Percentiles rank a stretch among this genome's conserved stretches.
phyloP scores from a whole-genome alignment of 768 basidiomycete species.

The button mushroom (Agaricus bisporus) region DNA sequence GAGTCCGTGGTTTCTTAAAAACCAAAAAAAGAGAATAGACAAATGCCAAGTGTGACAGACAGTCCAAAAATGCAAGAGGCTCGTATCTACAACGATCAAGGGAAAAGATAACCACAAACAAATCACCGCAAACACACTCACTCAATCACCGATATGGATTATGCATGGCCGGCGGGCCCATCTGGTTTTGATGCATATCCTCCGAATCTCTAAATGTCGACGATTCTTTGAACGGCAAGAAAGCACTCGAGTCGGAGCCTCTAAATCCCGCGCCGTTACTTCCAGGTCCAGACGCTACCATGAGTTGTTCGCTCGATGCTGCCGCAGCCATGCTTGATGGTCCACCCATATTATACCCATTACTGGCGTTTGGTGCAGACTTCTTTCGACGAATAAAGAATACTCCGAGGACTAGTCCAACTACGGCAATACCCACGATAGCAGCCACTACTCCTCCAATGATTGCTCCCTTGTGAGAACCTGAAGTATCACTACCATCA shows the following conservation, averaged over 20 bases:
- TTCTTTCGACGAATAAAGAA: constrained; percentile 11
- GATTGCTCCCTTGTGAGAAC: neutral
- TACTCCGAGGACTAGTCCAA: constrained; percentile 11
- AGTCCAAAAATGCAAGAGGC: too few relatives aligned
- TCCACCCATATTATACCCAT: constrained; percentile 14
- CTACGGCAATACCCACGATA: constrained; percentile 11
- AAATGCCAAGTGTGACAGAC: too few relatives aligned
- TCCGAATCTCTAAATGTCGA: constrained; percentile 9
- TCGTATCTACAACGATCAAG: neutral
- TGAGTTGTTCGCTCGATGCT: constrained; percentile 20
- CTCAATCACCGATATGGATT: neutral
- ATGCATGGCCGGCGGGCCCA: neutral
- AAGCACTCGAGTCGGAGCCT: constrained; percentile 61
- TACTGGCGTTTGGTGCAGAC: constrained; percentile 1
- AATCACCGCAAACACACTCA: neutral
- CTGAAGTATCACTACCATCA: neutral
- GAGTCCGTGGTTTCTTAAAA: too few relatives aligned
- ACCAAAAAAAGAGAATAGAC: too few relatives aligned
- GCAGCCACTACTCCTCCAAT: constrained; percentile 11
- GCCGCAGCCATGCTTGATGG: constrained; percentile 23
- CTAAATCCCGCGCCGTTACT: constrained; percentile 14
- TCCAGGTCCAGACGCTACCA: neutral
- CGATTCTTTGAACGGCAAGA: constrained; percentile 58
- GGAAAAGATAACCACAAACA: neutral
- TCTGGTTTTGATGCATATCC: constrained; percentile 2